phyloP scores from a whole-genome alignment of 257 asterid genomes.

The Solanum chaucha region DNA sequence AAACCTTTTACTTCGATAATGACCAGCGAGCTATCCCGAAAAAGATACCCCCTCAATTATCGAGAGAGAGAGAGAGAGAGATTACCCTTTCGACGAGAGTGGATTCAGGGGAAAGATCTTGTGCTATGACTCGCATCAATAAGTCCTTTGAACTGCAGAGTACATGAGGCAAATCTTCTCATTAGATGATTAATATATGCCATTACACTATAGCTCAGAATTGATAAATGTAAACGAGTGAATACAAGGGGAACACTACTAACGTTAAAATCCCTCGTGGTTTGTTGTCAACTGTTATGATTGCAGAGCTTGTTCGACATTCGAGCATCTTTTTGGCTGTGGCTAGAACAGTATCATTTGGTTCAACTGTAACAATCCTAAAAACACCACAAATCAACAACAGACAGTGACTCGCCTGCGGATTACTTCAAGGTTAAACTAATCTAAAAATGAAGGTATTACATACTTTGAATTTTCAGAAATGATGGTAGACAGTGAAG shows the following conservation, averaged over 20 bases:
- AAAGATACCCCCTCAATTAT: background rate
- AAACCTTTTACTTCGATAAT: background rate
- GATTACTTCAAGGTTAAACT: background rate
- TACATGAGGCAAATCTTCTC: background rate
- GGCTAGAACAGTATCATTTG: slow-evolving; percentile 50
- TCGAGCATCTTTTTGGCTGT: slow-evolving; percentile 68
- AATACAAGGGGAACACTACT: background rate
- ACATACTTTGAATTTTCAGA: slow-evolving; percentile 11
- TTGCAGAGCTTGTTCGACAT: slow-evolving; percentile 40
- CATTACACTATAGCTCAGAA: background rate
- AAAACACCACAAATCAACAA: background rate
- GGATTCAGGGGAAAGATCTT: slow-evolving; percentile 66
- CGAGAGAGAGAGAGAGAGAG: background rate
- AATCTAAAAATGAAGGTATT: background rate
- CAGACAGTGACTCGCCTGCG: background rate
- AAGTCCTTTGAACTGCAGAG: slow-evolving; percentile 75
- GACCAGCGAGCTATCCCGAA: background rate
- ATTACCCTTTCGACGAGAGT: slow-evolving; percentile 79
- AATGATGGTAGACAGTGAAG: slow-evolving; percentile 4
- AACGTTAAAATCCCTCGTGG: slow-evolving; percentile 50
- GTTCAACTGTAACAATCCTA: slow-evolving; percentile 45
- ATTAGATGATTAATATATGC: background rate
- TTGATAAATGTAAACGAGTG: background rate
- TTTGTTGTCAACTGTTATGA: slow-evolving; percentile 50
- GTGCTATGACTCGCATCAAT: slow-evolving; percentile 91